These are phyloP conservation scores for Cordyceps fumosorosea DNA, from an alignment of 2,329 filamentous ascomycete genomes.

Conservation along the genomic window DNA sequence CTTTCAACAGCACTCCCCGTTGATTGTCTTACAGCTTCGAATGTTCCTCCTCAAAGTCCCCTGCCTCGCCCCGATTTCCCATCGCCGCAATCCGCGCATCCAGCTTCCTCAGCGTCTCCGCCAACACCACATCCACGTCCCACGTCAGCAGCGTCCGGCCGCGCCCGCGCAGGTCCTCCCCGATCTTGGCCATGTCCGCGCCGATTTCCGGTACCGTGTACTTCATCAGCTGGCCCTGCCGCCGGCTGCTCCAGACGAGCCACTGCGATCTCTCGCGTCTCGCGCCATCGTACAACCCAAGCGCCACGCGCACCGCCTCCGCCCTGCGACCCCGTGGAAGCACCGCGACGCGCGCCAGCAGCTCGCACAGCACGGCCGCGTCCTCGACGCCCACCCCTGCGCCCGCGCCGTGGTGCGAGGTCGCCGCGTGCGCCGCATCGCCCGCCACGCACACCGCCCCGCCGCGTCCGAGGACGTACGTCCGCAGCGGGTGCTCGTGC, in stretches of 20 bases:
- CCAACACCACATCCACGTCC: not conserved
- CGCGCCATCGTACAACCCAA: conserved; percentile 40
- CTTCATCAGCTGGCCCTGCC: conserved; percentile 17
- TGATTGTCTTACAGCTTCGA: not conserved
- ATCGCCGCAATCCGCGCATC: not conserved
- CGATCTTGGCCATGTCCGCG: not conserved
- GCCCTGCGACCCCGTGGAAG: conserved; percentile 10
- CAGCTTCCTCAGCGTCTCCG: not conserved
- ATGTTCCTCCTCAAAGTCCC: not conserved
- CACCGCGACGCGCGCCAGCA: conserved; percentile 38
- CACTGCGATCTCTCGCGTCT: conserved; percentile 42
- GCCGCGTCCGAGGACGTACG: conserved; percentile 37
- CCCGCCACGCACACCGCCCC: conserved; percentile 45
- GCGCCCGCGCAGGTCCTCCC: not conserved
- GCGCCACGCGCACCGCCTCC: not conserved
- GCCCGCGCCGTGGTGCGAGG: conserved; percentile 54
- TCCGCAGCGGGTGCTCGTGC: conserved; percentile 34
- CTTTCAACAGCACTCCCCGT: no score
- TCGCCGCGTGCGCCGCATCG: conserved; percentile 57
- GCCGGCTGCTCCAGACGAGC: conserved; percentile 40
- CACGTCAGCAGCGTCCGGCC: not conserved
- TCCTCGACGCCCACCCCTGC: conserved; percentile 53
- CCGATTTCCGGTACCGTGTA: not conserved
- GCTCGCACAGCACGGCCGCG: conserved; percentile 33
- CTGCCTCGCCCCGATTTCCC: not conserved